Evolutionary conservation across 2,329 filamentous ascomycete species (phyloP), one percentile per base, ranked within the genome.

Genomic region (Sporothrix phasma): DNA sequence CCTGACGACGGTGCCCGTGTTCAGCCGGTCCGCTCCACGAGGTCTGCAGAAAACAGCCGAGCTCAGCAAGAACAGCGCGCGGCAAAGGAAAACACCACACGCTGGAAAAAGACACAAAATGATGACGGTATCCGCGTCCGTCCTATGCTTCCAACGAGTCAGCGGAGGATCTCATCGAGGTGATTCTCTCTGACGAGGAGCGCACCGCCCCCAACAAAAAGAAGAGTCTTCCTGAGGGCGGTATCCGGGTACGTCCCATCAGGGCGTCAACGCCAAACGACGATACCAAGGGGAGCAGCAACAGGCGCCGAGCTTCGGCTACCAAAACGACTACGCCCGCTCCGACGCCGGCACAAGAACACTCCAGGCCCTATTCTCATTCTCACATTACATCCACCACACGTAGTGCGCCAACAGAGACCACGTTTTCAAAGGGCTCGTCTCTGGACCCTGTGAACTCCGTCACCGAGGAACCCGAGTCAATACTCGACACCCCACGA

Each of bases 1-100:
- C 64, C 68, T 11, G 68, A 73, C 49, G 69, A 76, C 64, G 67
- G 68, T 5, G 70, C 72, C 45, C 75, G 79, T 22, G 75, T 82
- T 22, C 76, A 69, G 10, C 77, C 80, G 1, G 39, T 70, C 6
- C 62, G 64, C 4, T 53, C 65, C 5, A 62, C 65, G 3, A 66
- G 54, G 24, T 65, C 68, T 11, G 64, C 65, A 5, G 61, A 65
- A 11, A 56, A 54, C 3, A 15, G 29, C 19, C 26, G 39, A 39
- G 31, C 46, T 13, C 49, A 29, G 17, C 59, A 22, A n/a, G 37
- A 49, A n/a, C 54, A 49, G 5, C 60, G 47, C 2, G 47, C 10
- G 7, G 39, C n/a, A 6, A 56, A 45, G 4, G 56, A 47, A 17
- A 61, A 45, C 41, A 61, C 41, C 5, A 61, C n/a, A 6, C 41